Evolutionary conservation across 202 grass and related monocot genomes (phyloP).

Genomic region (Carex arenaria): DNA sequence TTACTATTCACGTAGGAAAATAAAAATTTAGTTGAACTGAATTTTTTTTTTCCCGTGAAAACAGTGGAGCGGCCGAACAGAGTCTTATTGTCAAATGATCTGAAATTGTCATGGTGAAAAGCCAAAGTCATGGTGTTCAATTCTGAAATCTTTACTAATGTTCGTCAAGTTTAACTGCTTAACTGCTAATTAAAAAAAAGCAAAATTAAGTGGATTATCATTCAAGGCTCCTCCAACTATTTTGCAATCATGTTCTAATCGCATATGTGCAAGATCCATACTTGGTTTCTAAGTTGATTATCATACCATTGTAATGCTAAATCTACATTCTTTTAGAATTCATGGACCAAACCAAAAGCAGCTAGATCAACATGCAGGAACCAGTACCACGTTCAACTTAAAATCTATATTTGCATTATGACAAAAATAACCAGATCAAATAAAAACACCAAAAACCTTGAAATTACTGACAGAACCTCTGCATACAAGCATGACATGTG

Average conservation of each 20-base stretch:
- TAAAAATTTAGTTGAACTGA: too few species aligned
- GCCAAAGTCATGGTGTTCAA: neutral
- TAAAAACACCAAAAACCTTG: constrained; percentile 1
- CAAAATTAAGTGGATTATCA: neutral
- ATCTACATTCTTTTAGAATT: neutral
- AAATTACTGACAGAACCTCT: constrained; percentile 47
- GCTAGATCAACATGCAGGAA: neutral
- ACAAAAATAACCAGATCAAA: constrained; percentile 20
- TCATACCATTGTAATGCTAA: neutral
- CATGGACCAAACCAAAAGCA: neutral
- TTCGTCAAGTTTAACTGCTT: too few species aligned
- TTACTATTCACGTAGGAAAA: too few species aligned
- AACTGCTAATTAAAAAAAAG: too few species aligned
- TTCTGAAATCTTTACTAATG: neutral
- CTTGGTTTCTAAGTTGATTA: neutral
- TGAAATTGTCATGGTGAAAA: neutral
- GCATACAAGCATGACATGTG: constrained; percentile 70
- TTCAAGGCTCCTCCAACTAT: neutral
- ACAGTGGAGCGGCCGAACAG: too few species aligned
- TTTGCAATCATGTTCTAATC: neutral
- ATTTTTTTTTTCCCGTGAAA: too few species aligned
- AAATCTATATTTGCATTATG: constrained; percentile 6
- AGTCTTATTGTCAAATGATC: neutral
- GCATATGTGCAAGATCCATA: neutral
- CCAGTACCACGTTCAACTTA: neutral